Conservation (phyloP, 225 moss, liverwort and hornwort genomes). For the Straminergon stramineum region DNA sequence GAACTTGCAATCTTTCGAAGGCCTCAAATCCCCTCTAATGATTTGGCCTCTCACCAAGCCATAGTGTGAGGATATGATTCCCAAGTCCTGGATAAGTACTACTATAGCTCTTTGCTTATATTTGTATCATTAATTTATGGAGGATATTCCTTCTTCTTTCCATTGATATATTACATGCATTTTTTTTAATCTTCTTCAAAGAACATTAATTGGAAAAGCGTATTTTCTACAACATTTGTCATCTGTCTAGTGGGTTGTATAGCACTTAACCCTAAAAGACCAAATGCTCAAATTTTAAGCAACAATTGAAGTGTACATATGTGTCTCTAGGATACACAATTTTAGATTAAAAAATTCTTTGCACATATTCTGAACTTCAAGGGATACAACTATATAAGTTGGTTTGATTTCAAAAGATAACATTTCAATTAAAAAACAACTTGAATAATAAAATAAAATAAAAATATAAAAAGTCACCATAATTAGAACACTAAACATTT, state of each 20-base stretch:
- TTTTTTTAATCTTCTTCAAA: background rate
- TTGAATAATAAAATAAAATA: background rate
- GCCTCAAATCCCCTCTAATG: too few relatives aligned
- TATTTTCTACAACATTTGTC: background rate
- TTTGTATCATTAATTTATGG: background rate
- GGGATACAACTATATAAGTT: rapidly evolving
- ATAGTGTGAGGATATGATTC: rapidly evolving
- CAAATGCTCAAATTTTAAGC: background rate
- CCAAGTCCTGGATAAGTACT: rapidly evolving
- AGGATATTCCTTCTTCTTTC: background rate
- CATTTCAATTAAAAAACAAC: rapidly evolving
- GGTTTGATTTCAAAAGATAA: rapidly evolving
- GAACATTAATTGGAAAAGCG: background rate
- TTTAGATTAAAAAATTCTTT: background rate
- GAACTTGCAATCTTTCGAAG: too few relatives aligned
- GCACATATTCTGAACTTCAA: background rate
- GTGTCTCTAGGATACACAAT: rapidly evolving
- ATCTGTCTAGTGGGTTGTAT: rapidly evolving
- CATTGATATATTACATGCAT: background rate
- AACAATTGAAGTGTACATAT: background rate
- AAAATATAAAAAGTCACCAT: background rate
- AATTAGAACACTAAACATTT: rapidly evolving
- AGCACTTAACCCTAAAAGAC: rapidly evolving
- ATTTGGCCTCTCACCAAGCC: too few relatives aligned
- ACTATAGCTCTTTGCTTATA: rapidly evolving